Base-by-base conservation (phyloP, 2,329 filamentous ascomycete species). In the Hypoxylon sp. region DNA sequence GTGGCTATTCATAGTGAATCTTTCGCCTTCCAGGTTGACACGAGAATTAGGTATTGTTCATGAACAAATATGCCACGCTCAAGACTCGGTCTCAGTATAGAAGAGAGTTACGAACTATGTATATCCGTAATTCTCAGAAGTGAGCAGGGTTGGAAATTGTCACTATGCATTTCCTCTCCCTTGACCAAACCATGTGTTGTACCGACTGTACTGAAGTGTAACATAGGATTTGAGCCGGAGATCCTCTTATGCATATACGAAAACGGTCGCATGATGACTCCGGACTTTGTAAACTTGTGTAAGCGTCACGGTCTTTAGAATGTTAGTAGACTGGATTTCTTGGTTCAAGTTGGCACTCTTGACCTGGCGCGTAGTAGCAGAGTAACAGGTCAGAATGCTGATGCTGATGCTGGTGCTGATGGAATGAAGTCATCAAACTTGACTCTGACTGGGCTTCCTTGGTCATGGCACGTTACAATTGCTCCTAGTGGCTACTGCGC, bases 371-470 rank as follows among this genome's bases (percentile, higher is more conserved):
- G 49, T 45, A 45, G 18, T 21, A 23, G 23, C n/a, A n/a, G n/a
- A n/a, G n/a, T n/a, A n/a, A 41, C 10, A 49, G 21, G 15, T 50
- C 35, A 37, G 23, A 27, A 18, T 43, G 9, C 43, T n/a, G n/a
- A n/a, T n/a, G n/a, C n/a, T n/a, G n/a, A n/a, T n/a, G n/a, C n/a
- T n/a, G n/a, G n/a, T n/a, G n/a, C n/a, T 29, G 48, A 35, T 48
- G 43, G 57, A 55, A 60, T 55, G 57, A 52, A 47, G 41, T 57
- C 41, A 57, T 48, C 29, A 38, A 9, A 38, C 41, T 33, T 54
- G 10, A 33, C 4, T 10, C 29, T 45, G 13, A 21, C 13, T 15
- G 47, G 41, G 27, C 51, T 57, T 37, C 38, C 41, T 46, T 48
- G 54, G 51, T 48, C 8, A 31, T 50, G 20, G 23, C 13, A 10